These are phyloP conservation scores for Umbelopsis vinacea DNA, from an alignment of 192 early-diverging fungal species.

Conservation along the genomic window DNA sequence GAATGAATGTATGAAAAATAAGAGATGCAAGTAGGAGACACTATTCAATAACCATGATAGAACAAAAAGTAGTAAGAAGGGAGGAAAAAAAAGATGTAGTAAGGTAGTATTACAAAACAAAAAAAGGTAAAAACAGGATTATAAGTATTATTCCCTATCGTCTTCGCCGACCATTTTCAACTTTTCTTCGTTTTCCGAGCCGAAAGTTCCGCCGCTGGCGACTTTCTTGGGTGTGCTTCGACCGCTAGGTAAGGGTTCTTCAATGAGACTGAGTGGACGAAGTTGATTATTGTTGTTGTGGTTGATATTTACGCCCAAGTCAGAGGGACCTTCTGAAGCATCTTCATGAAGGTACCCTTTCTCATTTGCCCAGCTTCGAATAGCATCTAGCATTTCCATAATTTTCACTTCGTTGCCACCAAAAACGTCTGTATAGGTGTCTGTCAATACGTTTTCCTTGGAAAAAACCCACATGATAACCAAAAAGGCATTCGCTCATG, in stretches of 20 bases:
- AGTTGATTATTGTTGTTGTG: neutral
- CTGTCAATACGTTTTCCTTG: neutral
- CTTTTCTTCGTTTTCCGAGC: slow-evolving; percentile 29
- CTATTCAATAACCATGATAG: neutral
- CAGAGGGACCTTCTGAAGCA: neutral
- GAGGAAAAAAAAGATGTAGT: neutral
- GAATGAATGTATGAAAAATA: too few species aligned
- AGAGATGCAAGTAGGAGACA: too few species aligned
- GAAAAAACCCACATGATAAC: too few species aligned
- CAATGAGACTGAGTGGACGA: slow-evolving; percentile 1
- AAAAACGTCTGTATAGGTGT: slow-evolving; percentile 27
- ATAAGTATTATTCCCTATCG: neutral
- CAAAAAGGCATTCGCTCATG: too few species aligned
- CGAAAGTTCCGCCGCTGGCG: slow-evolving; percentile 44
- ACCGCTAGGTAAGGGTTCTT: neutral
- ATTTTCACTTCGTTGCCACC: slow-evolving; percentile 39
- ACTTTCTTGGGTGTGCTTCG: slow-evolving; percentile 30
- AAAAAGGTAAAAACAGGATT: neutral
- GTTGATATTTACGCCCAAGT: neutral
- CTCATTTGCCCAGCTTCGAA: slow-evolving; percentile 26
- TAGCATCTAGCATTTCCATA: slow-evolving; percentile 34
- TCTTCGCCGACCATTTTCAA: slow-evolving; percentile 22
- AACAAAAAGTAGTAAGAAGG: neutral
- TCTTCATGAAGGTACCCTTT: slow-evolving; percentile 19
- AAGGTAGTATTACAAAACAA: neutral